phyloP scores from a whole-genome alignment of 345 rosid species.

The Cardamine chenopodiifolia region DNA sequence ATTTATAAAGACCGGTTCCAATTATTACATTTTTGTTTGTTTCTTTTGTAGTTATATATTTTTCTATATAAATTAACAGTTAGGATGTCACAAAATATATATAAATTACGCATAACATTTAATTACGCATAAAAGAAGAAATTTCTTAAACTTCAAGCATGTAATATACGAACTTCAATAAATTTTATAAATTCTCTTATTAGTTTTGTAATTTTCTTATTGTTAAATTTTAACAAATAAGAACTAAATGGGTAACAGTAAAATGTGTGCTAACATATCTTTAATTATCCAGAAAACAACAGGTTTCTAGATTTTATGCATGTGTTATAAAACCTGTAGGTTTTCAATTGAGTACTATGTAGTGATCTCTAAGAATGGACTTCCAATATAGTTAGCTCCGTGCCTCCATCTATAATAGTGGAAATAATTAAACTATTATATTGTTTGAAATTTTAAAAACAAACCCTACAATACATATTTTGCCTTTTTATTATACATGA shows the following conservation, averaged over 20 bases:
- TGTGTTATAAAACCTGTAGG: neutral
- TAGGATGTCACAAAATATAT: neutral
- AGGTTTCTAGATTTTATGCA: neutral
- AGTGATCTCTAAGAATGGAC: neutral
- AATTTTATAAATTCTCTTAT: constrained; percentile 4
- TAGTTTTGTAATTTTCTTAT: neutral
- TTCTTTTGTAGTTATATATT: neutral
- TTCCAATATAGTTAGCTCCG: neutral
- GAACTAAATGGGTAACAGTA: neutral
- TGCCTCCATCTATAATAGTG: neutral
- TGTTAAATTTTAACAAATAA: neutral
- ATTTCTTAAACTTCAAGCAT: neutral
- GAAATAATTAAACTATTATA: neutral
- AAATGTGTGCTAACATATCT: neutral
- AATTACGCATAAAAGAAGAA: neutral
- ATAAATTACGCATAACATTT: neutral
- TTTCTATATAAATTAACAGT: neutral
- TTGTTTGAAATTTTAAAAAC: constrained; percentile 2
- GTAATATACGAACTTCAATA: neutral
- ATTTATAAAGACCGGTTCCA: neutral
- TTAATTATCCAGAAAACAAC: constrained; percentile 11
- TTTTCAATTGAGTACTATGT: neutral
- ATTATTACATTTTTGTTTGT: neutral
- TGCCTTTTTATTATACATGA: constrained; percentile 26
- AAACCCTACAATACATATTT: constrained; percentile 32